A percentile compares a stretch with the other conserved stretches of the same genome.
Conservation (phyloP, 345 rosid genomes). For the Linum lewisii region DNA sequence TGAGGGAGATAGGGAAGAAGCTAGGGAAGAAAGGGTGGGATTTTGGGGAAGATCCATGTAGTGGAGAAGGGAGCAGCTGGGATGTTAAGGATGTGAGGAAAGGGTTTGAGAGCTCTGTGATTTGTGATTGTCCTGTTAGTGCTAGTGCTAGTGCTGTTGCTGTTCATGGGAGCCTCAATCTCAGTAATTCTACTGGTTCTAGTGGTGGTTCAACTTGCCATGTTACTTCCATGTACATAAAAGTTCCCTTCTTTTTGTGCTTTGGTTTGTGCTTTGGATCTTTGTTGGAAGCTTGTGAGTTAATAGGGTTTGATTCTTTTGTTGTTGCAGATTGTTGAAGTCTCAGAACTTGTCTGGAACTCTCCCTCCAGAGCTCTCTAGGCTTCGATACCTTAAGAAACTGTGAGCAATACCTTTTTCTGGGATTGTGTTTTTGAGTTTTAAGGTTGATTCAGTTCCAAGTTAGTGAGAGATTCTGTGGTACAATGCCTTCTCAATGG, state of each 20-base stretch:
- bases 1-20: slow-evolving; percentile 51
- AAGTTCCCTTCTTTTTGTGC: background rate
- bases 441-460: background rate
- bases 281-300: too few species aligned
- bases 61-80: slow-evolving; percentile 64
- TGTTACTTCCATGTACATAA: slow-evolving; percentile 53
- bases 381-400: slow-evolving; percentile 48
- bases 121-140: slow-evolving; percentile 37
- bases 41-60: slow-evolving; percentile 64
- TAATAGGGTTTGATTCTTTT: background rate
- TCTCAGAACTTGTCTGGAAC: slow-evolving; percentile 56
- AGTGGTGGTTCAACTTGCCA: slow-evolving; percentile 63
- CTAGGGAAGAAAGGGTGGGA: slow-evolving; percentile 71
- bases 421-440: too few species aligned
- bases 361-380: slow-evolving; percentile 64
- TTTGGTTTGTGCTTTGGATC: background rate
- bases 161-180: background rate
- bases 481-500: too few species aligned
- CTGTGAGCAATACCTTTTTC: slow-evolving; percentile 43
- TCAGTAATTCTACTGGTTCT: slow-evolving; percentile 12
- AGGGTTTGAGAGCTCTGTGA: slow-evolving; percentile 45
- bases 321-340: slow-evolving; percentile 51
- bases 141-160: background rate
- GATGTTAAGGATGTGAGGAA: slow-evolving; percentile 13
- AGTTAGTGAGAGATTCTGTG: too few species aligned